Evolutionary conservation across 257 asterid genomes (phyloP).

Genomic region (Capsicum chinense): DNA sequence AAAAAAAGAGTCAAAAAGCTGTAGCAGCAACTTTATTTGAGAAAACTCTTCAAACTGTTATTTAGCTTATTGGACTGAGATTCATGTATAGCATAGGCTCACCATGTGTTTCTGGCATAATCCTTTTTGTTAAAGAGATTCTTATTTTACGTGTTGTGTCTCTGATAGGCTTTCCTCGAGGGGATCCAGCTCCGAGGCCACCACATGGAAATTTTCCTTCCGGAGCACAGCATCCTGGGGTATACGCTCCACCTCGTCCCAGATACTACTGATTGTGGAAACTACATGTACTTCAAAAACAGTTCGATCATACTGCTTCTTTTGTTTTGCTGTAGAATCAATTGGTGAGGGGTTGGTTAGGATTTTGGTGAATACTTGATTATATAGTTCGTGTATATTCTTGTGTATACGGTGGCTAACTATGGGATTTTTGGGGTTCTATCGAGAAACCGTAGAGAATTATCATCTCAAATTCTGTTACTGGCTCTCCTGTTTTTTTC

Average conservation of each 20-base stretch:
- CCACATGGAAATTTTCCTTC: conserved; percentile 28
- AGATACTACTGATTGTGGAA: conserved; percentile 27
- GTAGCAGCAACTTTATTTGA: background rate
- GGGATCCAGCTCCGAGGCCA: conserved; percentile 27
- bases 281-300: background rate
- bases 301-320: background rate
- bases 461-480: background rate
- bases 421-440: background rate
- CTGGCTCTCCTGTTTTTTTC: too few species aligned
- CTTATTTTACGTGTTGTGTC: background rate
- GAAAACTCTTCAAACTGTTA: conserved; percentile 9
- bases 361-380: background rate
- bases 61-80: background rate
- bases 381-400: conserved; percentile 1
- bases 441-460: background rate
- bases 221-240: conserved; percentile 20
- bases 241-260: conserved; percentile 14
- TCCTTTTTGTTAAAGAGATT: background rate
- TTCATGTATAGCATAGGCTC: background rate
- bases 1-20: background rate
- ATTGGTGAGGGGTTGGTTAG: conserved; percentile 7
- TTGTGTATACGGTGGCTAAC: background rate
- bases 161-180: conserved; percentile 24
- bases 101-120: background rate
- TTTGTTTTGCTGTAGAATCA: background rate